Conservation (phyloP, 1,284 basidiomycete genomes). For the Lentinula novae-zelandiae region DNA sequence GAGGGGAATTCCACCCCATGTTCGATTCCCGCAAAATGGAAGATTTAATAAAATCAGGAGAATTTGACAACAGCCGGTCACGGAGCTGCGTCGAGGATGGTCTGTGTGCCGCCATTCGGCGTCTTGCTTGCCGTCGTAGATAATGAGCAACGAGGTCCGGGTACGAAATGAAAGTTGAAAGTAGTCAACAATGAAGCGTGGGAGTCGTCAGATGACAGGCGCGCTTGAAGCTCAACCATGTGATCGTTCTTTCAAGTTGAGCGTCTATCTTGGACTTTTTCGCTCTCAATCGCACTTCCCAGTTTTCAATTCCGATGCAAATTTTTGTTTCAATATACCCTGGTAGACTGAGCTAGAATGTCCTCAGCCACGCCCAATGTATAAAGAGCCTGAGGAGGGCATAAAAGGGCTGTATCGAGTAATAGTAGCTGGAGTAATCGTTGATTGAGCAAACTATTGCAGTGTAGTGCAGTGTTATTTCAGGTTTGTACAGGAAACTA, state of each 20-base stretch:
- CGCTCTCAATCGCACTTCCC: too few relatives aligned
- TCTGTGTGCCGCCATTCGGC: slow-evolving; percentile 4
- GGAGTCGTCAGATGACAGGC: background rate
- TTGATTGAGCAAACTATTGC: too few relatives aligned
- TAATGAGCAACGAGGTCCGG: background rate
- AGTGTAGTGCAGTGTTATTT: too few relatives aligned
- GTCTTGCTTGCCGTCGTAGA: background rate
- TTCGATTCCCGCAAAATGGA: slow-evolving; percentile 59
- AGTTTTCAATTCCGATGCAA: too few relatives aligned
- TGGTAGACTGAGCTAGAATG: too few relatives aligned
- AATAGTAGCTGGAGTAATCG: too few relatives aligned
- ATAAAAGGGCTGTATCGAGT: too few relatives aligned
- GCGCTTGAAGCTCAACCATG: background rate
- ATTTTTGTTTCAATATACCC: too few relatives aligned
- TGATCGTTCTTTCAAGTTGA: background rate
- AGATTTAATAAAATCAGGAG: slow-evolving; percentile 60
- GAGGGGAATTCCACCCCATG: slow-evolving; percentile 47
- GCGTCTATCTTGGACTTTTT: too few relatives aligned
- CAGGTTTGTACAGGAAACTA: too few relatives aligned
- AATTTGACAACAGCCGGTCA: slow-evolving; percentile 60
- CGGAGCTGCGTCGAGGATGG: slow-evolving; percentile 28
- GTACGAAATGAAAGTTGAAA: background rate
- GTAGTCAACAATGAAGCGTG: background rate
- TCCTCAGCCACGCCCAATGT: too few relatives aligned
- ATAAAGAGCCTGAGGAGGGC: too few relatives aligned